A percentile compares a stretch with the other conserved stretches of the same genome.
phyloP scores from a whole-genome alignment of 2,329 filamentous ascomycete species.

The Sclerotinia sclerotiorum region DNA sequence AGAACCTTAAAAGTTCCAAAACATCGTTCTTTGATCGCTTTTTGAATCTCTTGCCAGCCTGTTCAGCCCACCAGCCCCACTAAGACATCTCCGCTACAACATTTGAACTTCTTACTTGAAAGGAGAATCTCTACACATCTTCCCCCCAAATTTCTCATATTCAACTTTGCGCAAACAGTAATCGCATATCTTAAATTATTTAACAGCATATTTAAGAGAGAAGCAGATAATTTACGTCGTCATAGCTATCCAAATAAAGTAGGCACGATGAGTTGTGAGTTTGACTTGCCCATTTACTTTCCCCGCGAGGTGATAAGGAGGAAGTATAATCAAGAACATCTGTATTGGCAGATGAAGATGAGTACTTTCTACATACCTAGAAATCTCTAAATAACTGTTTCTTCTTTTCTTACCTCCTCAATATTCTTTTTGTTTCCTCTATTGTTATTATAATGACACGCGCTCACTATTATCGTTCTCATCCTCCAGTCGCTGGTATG shows the following conservation, averaged over 20 bases:
- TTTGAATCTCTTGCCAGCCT: constrained; percentile 20
- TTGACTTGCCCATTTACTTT: constrained; percentile 23
- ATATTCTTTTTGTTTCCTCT: constrained; percentile 12
- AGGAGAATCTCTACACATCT: constrained; percentile 13
- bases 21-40: constrained; percentile 17
- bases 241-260: constrained; percentile 23
- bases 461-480: constrained; percentile 17
- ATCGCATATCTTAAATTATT: not conserved
- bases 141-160: not conserved
- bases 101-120: constrained; percentile 13
- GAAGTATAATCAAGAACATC: not conserved
- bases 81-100: constrained; percentile 22
- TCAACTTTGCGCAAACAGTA: not conserved
- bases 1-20: too few species aligned
- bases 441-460: constrained; percentile 22
- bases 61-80: constrained; percentile 25
- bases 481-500: constrained; percentile 73
- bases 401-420: not conserved
- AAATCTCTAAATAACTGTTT: not conserved
- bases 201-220: not conserved
- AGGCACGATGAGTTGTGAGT: constrained; percentile 42
- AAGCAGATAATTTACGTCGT: constrained; percentile 23
- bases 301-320: constrained; percentile 13
- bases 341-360: constrained; percentile 10
- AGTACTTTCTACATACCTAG: constrained; percentile 5